Percentiles rank a stretch among this genome's conserved stretches.
Evolutionary conservation across 2,329 filamentous ascomycete genomes (phyloP).

Genomic region (Colletotrichum limetticola): DNA sequence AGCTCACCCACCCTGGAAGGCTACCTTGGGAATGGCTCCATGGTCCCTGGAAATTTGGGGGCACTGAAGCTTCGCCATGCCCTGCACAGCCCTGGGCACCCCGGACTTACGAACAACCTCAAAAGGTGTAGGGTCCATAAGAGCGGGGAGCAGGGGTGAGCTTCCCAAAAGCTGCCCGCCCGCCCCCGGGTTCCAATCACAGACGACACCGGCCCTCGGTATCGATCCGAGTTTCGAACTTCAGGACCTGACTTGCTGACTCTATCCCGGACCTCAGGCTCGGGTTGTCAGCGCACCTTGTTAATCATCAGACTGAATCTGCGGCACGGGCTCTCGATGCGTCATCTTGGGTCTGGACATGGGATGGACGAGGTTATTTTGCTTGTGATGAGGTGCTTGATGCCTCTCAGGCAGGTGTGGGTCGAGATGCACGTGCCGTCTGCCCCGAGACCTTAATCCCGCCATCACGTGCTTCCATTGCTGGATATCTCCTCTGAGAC

Average conservation of each 20-base stretch:
- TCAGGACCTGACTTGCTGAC: background rate
- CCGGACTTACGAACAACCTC: constrained; percentile 7
- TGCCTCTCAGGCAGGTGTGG: background rate
- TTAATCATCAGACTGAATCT: background rate
- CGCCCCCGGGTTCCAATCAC: background rate
- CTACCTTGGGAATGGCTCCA: background rate
- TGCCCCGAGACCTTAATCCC: background rate
- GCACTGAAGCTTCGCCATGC: constrained; percentile 27
- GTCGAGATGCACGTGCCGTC: background rate
- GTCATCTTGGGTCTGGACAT: background rate
- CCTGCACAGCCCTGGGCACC: constrained; percentile 16
- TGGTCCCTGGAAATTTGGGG: constrained; percentile 16
- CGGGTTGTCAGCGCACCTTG: background rate
- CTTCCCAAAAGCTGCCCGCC: constrained; percentile 5
- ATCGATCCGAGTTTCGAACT: constrained; percentile 8
- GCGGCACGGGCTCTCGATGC: background rate
- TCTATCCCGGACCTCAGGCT: background rate
- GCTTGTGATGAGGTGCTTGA: background rate
- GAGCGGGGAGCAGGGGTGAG: background rate
- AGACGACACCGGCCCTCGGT: constrained; percentile 2
- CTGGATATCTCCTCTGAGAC: no score
- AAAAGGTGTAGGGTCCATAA: background rate
- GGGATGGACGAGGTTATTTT: background rate
- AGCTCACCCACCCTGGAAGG: background rate
- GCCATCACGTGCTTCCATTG: background rate